Conservation (phyloP, 805 yeast species). For the Lipomyces yamanashiensis region DNA sequence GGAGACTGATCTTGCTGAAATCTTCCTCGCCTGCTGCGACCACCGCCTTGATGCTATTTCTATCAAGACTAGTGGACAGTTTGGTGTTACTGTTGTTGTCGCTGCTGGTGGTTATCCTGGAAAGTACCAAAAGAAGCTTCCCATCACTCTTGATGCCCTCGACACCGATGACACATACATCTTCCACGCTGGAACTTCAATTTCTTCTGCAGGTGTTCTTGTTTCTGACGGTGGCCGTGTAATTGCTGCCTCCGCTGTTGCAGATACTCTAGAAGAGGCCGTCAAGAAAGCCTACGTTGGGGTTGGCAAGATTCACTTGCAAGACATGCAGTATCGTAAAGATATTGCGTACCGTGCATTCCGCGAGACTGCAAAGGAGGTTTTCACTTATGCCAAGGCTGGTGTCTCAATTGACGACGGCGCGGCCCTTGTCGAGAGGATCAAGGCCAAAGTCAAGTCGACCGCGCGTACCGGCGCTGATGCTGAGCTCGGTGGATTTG, state of each 20-base stretch:
- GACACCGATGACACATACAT: conserved; percentile 62
- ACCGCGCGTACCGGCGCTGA: conserved; percentile 97
- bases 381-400: conserved; percentile 88
- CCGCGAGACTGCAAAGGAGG: conserved; percentile 52
- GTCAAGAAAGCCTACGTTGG: conserved; percentile 87
- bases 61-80: conserved; percentile 56
- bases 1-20: conserved; percentile 89
- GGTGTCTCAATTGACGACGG: conserved; percentile 99
- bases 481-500: conserved; percentile 98
- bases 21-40: conserved; percentile 91
- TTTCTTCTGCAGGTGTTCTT: conserved; percentile 57
- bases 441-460: conserved; percentile 86
- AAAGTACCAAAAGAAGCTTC: conserved; percentile 81
- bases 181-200: conserved; percentile 94
- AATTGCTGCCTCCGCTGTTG: conserved; percentile 89
- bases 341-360: conserved; percentile 96
- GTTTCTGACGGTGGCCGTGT: conserved; percentile 97
- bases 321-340: conserved; percentile 78
- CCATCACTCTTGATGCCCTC: conserved; percentile 60
- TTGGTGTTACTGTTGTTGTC: conserved; percentile 90
- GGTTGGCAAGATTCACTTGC: conserved; percentile 73
- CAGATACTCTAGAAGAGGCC: conserved; percentile 73
- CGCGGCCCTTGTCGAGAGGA: conserved; percentile 83
- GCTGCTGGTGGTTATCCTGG: conserved; percentile 98
- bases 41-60: conserved; percentile 87